phyloP scores from a whole-genome alignment of 140 eudicot genomes.

The Bidens hawaiensis region DNA sequence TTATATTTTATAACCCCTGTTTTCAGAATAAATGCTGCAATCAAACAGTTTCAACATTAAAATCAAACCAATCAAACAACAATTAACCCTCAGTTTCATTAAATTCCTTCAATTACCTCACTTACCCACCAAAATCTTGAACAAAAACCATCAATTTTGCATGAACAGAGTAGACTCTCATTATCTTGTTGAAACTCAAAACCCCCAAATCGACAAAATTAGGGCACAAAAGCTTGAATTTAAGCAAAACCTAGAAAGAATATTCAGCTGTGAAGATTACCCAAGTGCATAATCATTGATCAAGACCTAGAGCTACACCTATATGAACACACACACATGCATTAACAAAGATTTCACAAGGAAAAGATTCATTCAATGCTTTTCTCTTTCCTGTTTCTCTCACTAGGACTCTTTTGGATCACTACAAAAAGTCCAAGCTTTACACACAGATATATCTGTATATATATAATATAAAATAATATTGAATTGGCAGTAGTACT shows the following conservation, averaged over 20 bases:
- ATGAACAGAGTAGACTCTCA: slow-evolving; percentile 34
- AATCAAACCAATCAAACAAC: background rate
- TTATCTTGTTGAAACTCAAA: slow-evolving; percentile 3
- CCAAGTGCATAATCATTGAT: slow-evolving; percentile 28
- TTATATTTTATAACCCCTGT: background rate
- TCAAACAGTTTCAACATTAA: background rate
- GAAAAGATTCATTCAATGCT: slow-evolving; percentile 36
- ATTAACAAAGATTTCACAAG: slow-evolving; percentile 38
- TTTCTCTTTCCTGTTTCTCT: slow-evolving; percentile 29
- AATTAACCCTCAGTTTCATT: slow-evolving; percentile 11
- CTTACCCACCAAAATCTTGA: slow-evolving; percentile 16
- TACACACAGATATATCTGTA: slow-evolving; percentile 26
- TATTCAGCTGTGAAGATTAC: slow-evolving; percentile 27
- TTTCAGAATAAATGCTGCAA: slow-evolving; percentile 1
- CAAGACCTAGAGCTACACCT: background rate
- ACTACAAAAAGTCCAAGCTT: slow-evolving; percentile 52
- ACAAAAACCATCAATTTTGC: slow-evolving; percentile 20
- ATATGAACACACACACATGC: slow-evolving; percentile 17
- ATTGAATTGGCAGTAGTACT: slow-evolving; percentile 9
- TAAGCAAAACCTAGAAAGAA: background rate
- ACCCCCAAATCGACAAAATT: background rate
- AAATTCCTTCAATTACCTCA: background rate
- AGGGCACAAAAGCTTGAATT: slow-evolving; percentile 12
- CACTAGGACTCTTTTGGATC: slow-evolving; percentile 48
- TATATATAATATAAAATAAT: background rate